Evolutionary conservation across 2,329 filamentous ascomycete genomes (phyloP).

Genomic region (Colletotrichum falcatum): DNA sequence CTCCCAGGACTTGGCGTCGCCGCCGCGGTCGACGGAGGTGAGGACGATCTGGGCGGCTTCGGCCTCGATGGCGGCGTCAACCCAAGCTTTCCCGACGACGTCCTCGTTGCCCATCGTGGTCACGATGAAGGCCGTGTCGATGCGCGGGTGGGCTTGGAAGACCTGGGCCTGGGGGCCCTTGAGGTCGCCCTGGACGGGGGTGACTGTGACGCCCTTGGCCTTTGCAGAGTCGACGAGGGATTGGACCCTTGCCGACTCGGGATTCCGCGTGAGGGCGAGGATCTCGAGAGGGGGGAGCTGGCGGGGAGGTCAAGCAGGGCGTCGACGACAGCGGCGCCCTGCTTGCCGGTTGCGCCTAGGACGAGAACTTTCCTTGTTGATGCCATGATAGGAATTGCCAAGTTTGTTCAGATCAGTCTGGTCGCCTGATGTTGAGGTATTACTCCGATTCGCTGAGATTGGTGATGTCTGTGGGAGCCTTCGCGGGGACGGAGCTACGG

Average conservation of each 20-base stretch:
- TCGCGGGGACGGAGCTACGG: too few species aligned
- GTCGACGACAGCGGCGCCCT: slow-evolving; percentile 57
- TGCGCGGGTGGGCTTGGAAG: slow-evolving; percentile 42
- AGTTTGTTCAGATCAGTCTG: too few species aligned
- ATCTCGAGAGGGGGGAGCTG: slow-evolving; percentile 27
- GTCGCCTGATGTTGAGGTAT: background rate
- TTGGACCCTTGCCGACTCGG: slow-evolving; percentile 27
- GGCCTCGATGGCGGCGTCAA: slow-evolving; percentile 48
- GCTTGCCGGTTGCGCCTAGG: slow-evolving; percentile 61
- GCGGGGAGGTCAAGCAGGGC: slow-evolving; percentile 43
- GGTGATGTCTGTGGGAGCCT: background rate
- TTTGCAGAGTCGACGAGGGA: slow-evolving; percentile 37
- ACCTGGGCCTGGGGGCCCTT: slow-evolving; percentile 40
- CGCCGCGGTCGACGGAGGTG: slow-evolving; percentile 45
- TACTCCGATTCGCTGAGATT: background rate
- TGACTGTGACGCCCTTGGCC: slow-evolving; percentile 36
- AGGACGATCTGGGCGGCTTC: slow-evolving; percentile 59
- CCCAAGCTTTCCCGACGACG: slow-evolving; percentile 43
- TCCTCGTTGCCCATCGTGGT: slow-evolving; percentile 47
- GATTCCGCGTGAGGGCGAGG: slow-evolving; percentile 38
- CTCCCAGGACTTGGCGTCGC: slow-evolving; percentile 44
- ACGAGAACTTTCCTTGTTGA: slow-evolving; percentile 55
- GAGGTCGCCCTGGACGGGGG: slow-evolving; percentile 43
- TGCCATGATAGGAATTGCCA: background rate
- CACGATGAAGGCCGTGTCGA: slow-evolving; percentile 46